Conservation (phyloP, 2,329 filamentous ascomycete genomes). For the Monosporascus sp. region DNA sequence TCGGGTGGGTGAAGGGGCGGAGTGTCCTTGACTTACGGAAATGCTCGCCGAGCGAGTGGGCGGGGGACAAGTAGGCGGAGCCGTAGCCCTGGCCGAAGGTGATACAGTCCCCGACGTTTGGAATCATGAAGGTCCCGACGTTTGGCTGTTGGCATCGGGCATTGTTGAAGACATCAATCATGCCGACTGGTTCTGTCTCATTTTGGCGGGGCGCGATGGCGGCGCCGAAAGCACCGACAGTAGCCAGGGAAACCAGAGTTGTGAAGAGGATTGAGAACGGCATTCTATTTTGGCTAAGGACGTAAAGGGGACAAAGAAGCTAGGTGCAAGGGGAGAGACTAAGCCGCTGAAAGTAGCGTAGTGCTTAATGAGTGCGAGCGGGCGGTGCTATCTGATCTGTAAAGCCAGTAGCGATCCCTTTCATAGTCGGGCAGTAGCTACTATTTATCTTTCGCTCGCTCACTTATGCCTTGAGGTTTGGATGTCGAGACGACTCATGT, state of each 20-base stretch:
- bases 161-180: background rate
- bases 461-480: too few relatives aligned
- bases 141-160: background rate
- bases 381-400: too few relatives aligned
- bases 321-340: too few relatives aligned
- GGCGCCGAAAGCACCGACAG: background rate
- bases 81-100: background rate
- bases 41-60: background rate
- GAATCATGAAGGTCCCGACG: background rate
- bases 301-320: too few relatives aligned
- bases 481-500: too few relatives aligned
- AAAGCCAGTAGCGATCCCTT: too few relatives aligned
- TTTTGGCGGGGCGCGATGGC: background rate
- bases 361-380: too few relatives aligned
- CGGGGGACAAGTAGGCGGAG: background rate
- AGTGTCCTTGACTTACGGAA: background rate
- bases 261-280: background rate
- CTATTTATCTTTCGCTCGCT: too few relatives aligned
- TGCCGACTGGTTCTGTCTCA: background rate
- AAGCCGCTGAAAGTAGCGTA: too few relatives aligned
- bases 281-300: background rate
- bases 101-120: background rate
- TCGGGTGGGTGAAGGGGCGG: background rate
- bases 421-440: too few relatives aligned
- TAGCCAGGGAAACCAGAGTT: background rate